These are phyloP conservation scores for Paratinospora sagittata DNA, from an alignment of 164 flowering plant species.

Conservation along the genomic window DNA sequence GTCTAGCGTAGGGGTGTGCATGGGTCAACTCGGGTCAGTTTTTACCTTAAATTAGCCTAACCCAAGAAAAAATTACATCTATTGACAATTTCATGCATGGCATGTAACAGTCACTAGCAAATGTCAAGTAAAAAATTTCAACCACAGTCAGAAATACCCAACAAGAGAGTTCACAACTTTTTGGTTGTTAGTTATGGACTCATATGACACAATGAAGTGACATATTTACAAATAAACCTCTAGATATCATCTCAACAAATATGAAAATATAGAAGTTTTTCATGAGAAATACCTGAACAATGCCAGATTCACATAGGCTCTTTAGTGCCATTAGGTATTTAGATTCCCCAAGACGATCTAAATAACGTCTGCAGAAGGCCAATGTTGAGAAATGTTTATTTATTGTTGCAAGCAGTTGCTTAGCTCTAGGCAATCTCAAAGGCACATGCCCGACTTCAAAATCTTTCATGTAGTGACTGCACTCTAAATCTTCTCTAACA, in stretches of 20 bases:
- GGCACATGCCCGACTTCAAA: conserved; percentile 91
- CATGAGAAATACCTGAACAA: conserved; percentile 69
- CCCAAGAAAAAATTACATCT: no score
- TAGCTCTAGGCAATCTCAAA: conserved; percentile 82
- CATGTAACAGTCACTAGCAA: no score
- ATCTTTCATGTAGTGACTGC: conserved; percentile 97
- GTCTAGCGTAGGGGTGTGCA: no score
- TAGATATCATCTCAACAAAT: background rate
- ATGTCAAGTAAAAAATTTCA: background rate
- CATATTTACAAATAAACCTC: background rate
- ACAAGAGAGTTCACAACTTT: background rate
- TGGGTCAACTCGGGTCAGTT: no score
- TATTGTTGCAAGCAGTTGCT: conserved; percentile 86
- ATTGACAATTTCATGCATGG: no score
- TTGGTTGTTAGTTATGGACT: background rate
- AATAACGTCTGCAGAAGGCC: conserved; percentile 92
- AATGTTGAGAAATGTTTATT: conserved; percentile 93
- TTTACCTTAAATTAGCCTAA: no score
- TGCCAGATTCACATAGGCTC: conserved; percentile 84
- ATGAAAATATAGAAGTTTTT: background rate
- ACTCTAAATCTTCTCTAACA: conserved; percentile 93
- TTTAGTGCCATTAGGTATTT: conserved; percentile 93
- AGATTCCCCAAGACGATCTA: conserved; percentile 90
- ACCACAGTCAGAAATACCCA: background rate
- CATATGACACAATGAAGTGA: background rate